Base-by-base conservation (phyloP, 1,139 yeast species). In the Kazachstania sp. region DNA sequence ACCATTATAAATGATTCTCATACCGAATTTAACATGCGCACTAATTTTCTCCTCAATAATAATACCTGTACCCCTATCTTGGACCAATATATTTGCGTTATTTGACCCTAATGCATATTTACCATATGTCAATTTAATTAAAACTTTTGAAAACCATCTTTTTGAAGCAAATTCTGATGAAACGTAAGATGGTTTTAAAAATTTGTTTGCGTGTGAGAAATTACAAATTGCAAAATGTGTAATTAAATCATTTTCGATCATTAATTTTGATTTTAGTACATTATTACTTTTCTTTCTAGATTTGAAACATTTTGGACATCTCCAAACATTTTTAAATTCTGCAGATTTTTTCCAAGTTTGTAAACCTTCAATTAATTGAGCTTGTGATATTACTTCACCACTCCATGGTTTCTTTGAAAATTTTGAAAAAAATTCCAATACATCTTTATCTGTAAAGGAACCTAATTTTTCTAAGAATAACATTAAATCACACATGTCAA, bases 21-120 rank as follows among this genome's bases (percentile, higher is more conserved):
- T 90, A 0, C 97, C 98, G 34, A 92, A 64, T 47, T 96, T 72
- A 7, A 92, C 95, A 59, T 86, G 86, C 2, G 86, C 79, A 46
- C 92, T 83, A 86, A 92, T 92, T 58, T 88, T 87, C 60, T 92
- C 98, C 62, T 92, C 97, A 61, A 85, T 69, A 16, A 92, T 79
- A 44, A 85, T 77, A 0, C 98, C 98, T 0, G 96, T 84, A 37
- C 76, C 72, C 54, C 98, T 72, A 65, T 92, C 97, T 64, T 92
- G 97, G 2, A 92, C 97, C 46, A 92, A 71, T 38, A 92, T 92
- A 60, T 90, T 90, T 13, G 97, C 98, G 42, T 94, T 86, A 61
- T 90, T 86, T 36, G 88, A 83, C 1, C 98, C 98, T 30, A 90
- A 68, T 43, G 82, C 79, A 63, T 88, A 85, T 56, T 84, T 83